These are phyloP conservation scores for Tolypocladium inflatum DNA, from an alignment of 2,329 filamentous ascomycete species.

Conservation along the genomic window DNA sequence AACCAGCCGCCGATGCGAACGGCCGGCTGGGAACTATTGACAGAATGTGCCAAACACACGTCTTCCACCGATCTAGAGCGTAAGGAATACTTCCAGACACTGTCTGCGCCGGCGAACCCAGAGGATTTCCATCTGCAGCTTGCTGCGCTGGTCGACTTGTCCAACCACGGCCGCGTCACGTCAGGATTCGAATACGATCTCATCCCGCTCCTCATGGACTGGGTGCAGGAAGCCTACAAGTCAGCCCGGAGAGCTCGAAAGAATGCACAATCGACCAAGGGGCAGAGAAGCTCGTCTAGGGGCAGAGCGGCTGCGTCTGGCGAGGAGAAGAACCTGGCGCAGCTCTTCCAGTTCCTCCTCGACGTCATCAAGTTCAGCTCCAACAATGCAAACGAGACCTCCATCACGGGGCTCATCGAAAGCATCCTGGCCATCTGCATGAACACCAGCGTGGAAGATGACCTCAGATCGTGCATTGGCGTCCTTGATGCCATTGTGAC, in stretches of 20 bases:
- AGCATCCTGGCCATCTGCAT: slow-evolving; percentile 57
- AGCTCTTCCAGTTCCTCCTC: slow-evolving; percentile 55
- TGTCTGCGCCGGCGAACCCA: slow-evolving; percentile 44
- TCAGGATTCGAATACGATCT: slow-evolving; percentile 60
- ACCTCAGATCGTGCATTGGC: slow-evolving; percentile 57
- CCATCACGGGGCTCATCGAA: slow-evolving; percentile 52
- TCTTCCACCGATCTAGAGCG: slow-evolving; percentile 58
- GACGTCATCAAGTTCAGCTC: slow-evolving; percentile 70
- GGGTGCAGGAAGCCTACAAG: slow-evolving; percentile 48
- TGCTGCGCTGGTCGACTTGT: slow-evolving; percentile 51
- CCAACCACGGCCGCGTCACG: slow-evolving; percentile 50
- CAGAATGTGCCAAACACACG: slow-evolving; percentile 53
- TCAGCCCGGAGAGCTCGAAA: slow-evolving; percentile 42
- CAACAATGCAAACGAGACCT: slow-evolving; percentile 53
- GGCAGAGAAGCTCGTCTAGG: slow-evolving; percentile 27
- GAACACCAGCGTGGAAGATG: slow-evolving; percentile 53
- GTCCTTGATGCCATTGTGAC: slow-evolving; percentile 64
- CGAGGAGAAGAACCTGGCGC: slow-evolving; percentile 53
- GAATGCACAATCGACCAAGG: slow-evolving; percentile 25
- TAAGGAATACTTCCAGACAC: slow-evolving; percentile 53
- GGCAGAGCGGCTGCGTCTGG: slow-evolving; percentile 26
- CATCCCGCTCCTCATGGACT: slow-evolving; percentile 50
- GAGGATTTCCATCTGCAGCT: slow-evolving; percentile 60
- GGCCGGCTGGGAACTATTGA: slow-evolving; percentile 57
- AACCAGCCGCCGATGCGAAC: slow-evolving; percentile 44